Conservation (phyloP, 2,329 filamentous ascomycete genomes). For the Hymenoscyphus salicellus region DNA sequence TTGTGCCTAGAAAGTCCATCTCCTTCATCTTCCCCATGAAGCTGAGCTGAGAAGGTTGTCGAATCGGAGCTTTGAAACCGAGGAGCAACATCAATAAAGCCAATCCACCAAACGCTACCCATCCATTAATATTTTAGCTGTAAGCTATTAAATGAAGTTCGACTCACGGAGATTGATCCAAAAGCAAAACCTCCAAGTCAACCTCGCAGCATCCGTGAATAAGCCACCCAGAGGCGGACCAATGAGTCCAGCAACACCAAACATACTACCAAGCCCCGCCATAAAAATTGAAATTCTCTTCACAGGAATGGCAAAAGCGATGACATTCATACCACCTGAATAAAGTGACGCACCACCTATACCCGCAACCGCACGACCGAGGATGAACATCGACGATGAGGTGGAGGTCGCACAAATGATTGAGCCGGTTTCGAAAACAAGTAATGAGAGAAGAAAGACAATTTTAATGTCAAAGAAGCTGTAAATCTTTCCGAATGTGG, state of each 20-base stretch:
- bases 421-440: slow-evolving; percentile 33
- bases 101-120: background rate
- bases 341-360: slow-evolving; percentile 14
- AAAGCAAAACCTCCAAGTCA: slow-evolving; percentile 23
- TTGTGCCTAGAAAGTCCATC: slow-evolving; percentile 44
- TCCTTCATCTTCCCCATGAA: slow-evolving; percentile 43
- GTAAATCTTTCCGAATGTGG: slow-evolving; percentile 27
- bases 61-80: slow-evolving; percentile 38
- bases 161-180: slow-evolving; percentile 28
- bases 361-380: slow-evolving; percentile 31
- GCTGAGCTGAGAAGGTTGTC: slow-evolving; percentile 34
- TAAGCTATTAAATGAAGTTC: slow-evolving; percentile 11
- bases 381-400: slow-evolving; percentile 32
- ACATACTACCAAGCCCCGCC: slow-evolving; percentile 10
- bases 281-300: slow-evolving; percentile 8
- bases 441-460: slow-evolving; percentile 19
- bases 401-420: slow-evolving; percentile 31
- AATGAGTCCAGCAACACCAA: slow-evolving; percentile 21
- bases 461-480: slow-evolving; percentile 24
- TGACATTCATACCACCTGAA: slow-evolving; percentile 42
- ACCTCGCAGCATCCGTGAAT: slow-evolving; percentile 28
- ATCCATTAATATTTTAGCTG: no score
- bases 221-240: slow-evolving; percentile 37
- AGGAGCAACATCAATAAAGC: slow-evolving; percentile 36
- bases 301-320: slow-evolving; percentile 3